phyloP scores from a whole-genome alignment of 495 filamentous ascomycete genomes.

The Podospora didyma region DNA sequence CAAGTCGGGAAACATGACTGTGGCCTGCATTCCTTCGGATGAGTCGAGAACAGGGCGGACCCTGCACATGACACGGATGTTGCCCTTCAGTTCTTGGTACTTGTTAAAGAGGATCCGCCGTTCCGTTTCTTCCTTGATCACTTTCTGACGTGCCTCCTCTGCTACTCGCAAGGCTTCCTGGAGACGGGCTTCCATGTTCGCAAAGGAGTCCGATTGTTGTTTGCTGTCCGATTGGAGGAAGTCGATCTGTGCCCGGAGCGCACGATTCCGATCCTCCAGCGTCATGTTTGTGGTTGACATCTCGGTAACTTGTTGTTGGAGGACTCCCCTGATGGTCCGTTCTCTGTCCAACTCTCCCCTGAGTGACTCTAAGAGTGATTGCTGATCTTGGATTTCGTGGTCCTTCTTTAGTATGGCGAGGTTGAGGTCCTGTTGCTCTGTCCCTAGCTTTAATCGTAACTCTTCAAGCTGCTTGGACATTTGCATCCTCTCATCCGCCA shows the following conservation, averaged over 20 bases:
- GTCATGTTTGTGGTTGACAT: conserved; percentile 57
- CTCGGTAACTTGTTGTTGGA: conserved; percentile 56
- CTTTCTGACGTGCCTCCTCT: conserved; percentile 68
- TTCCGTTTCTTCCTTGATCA: conserved; percentile 87
- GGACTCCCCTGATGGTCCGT: conserved; percentile 18
- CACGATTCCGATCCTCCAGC: conserved; percentile 69
- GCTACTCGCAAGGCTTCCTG: conserved; percentile 69
- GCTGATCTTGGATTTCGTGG: conserved; percentile 53
- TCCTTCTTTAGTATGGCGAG: conserved; percentile 60
- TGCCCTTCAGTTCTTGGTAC: conserved; percentile 97
- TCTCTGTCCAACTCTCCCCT: conserved; percentile 59
- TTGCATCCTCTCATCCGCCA: conserved; percentile 60
- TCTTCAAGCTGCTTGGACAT: conserved; percentile 63
- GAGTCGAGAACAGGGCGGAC: conserved; percentile 74
- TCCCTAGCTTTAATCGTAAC: conserved; percentile 53
- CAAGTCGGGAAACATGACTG: conserved; percentile 74
- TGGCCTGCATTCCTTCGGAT: conserved; percentile 55
- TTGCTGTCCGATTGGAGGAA: conserved; percentile 86
- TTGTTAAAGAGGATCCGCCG: conserved; percentile 93
- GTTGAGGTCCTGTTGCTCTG: conserved; percentile 61
- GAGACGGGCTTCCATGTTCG: conserved; percentile 69
- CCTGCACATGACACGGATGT: conserved; percentile 96
- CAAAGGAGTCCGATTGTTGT: conserved; percentile 75
- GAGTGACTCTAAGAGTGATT: conserved; percentile 49
- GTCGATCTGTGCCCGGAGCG: conserved; percentile 72